Conservation (phyloP, 345 rosid genomes). For the Erucastrum elatum region DNA sequence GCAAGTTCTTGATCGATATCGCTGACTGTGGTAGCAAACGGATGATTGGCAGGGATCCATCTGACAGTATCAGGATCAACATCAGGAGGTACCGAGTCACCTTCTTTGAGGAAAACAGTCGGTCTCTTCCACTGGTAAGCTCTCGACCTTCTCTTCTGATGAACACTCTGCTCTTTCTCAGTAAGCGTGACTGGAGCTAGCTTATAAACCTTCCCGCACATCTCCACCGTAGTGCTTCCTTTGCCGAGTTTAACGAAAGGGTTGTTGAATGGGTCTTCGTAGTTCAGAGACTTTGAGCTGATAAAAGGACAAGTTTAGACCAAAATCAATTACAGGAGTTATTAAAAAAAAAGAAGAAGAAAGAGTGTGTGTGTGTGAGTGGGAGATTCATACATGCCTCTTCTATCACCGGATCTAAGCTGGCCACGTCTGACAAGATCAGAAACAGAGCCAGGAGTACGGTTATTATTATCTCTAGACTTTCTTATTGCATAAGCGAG, state of each 20-base stretch:
- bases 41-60: slow-evolving; percentile 99
- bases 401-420: slow-evolving; percentile 85
- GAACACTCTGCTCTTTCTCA: slow-evolving; percentile 65
- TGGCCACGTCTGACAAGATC: slow-evolving; percentile 99
- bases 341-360: not conserved
- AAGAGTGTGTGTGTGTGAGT: slow-evolving; percentile 10
- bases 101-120: slow-evolving; percentile 84
- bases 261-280: slow-evolving; percentile 93
- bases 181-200: slow-evolving; percentile 89
- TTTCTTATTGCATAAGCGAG: slow-evolving; percentile 47
- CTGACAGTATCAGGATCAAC: slow-evolving; percentile 88
- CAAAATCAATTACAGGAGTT: not conserved
- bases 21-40: slow-evolving; percentile 84
- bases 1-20: slow-evolving; percentile 92
- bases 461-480: slow-evolving; percentile 41
- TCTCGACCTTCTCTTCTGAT: slow-evolving; percentile 90
- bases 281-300: slow-evolving; percentile 78
- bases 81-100: slow-evolving; percentile 80
- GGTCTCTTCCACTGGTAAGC: slow-evolving; percentile 99
- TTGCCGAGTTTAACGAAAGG: slow-evolving; percentile 78
- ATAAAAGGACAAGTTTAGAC: slow-evolving; percentile 7
- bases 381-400: slow-evolving; percentile 98
- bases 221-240: slow-evolving; percentile 78
- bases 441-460: slow-evolving; percentile 72
- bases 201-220: slow-evolving; percentile 88